phyloP scores from a whole-genome alignment of 129 eudicot species.

The Chrysanthemum lavandulifolium region DNA sequence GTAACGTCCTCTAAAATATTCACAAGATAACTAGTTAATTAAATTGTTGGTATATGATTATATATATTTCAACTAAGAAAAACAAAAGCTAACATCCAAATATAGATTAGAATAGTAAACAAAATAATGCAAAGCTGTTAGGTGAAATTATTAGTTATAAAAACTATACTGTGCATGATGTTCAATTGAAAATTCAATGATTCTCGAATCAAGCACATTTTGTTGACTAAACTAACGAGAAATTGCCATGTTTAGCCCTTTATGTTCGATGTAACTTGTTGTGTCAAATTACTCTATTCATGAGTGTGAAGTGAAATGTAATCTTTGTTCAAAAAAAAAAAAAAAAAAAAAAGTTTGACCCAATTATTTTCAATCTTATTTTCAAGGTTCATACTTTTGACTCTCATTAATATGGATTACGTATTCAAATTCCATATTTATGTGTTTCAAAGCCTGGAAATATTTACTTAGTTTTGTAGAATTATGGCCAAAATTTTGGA shows the following conservation, averaged over 20 bases:
- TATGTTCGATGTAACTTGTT: no score
- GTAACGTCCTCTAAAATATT: background rate
- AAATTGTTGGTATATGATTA: slow-evolving; percentile 6
- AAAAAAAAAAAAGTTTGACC: slow-evolving; percentile 4
- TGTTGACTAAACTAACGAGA: slow-evolving; percentile 17
- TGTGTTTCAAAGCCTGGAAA: slow-evolving; percentile 13
- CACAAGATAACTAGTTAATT: background rate
- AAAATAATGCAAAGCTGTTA: slow-evolving; percentile 11
- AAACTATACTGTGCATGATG: background rate
- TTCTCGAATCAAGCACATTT: background rate
- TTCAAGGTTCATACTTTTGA: slow-evolving; percentile 12
- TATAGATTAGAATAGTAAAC: background rate
- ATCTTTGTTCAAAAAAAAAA: no score
- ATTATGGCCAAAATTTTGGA: no score
- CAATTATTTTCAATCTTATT: background rate
- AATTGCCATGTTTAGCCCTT: background rate
- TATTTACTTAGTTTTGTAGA: background rate
- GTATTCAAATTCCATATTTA: background rate
- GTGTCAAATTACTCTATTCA: no score
- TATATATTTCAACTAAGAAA: slow-evolving; percentile 2
- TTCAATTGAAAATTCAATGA: background rate
- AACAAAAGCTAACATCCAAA: slow-evolving; percentile 17
- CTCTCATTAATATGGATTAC: background rate
- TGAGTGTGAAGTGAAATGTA: no score
- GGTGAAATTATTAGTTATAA: background rate